Base-by-base conservation (phyloP, 2,329 filamentous ascomycete genomes). In the Neonectria sp. region DNA sequence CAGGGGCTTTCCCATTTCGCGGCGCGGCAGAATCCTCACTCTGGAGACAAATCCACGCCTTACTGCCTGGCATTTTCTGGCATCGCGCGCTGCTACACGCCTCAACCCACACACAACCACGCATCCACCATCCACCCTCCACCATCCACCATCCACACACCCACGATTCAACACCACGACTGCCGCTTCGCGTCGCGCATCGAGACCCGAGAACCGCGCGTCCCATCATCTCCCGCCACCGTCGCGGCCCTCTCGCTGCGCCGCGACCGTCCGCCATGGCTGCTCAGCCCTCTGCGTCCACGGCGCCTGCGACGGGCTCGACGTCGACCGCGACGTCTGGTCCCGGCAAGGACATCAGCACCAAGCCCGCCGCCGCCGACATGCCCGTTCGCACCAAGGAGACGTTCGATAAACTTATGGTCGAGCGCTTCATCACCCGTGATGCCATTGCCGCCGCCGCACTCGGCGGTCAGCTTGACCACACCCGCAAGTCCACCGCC, bases 401-500 rank as follows among this genome's bases (percentile, higher is more conserved):
- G 61, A 83, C 85, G 7, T 88, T 88, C 77, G 83, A 86, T 69
- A 83, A 81, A 71, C 77, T 89, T 67, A 79, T 88, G 75, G 82
- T 90, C 63, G 85, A 89, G 75, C 85, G 86, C 60, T 88, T 84
- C 76, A 83, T 86, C 70, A 83, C 82, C 63, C 86, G 85, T 75
- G 88, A 90, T 75, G 82, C 84, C 76, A 79, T 89, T 69, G 86
- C 88, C 68, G 83, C 86, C 17, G 85, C 86, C 11, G 86, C 86
- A 65, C 80, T 90, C 53, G 82, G 82, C 60, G 81, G 86, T 57
- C 82, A 84, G 62, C 85, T 88, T 51, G 84, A 86, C 59, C 84
- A 86, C 40, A 86, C 85, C 60, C 86, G 89, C 69, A 85, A 86
- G 56, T 81, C 91, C 63, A 87, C 91, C 71, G 86, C 86, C 71